A percentile compares a stretch with the other conserved stretches of the same genome.
Conservation (phyloP, 306 rosid species). For the Fragaria vesca region DNA sequence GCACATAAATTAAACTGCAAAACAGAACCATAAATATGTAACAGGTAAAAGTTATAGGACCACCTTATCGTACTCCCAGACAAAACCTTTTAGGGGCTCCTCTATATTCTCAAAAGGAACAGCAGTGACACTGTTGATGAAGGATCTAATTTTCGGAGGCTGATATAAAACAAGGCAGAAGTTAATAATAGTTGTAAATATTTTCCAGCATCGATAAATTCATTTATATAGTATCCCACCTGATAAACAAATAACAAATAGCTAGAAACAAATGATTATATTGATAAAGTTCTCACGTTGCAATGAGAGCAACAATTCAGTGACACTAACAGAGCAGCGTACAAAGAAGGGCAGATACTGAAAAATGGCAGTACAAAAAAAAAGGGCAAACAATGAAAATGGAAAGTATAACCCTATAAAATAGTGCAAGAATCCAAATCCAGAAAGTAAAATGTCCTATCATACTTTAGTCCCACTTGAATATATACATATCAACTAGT, state of each 20-base stretch:
- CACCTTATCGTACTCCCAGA: constrained; percentile 98
- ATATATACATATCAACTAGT: background rate
- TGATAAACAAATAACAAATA: background rate
- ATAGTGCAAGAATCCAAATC: background rate
- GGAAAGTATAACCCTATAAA: background rate
- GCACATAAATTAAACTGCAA: constrained; percentile 35
- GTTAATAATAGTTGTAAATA: constrained; percentile 15
- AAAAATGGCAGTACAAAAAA: background rate
- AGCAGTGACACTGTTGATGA: constrained; percentile 71
- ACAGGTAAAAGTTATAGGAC: constrained; percentile 27
- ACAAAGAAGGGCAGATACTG: background rate
- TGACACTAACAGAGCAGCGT: background rate
- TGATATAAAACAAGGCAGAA: constrained; percentile 42
- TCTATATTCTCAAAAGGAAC: constrained; percentile 88
- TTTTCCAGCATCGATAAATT: background rate
- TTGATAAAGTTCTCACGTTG: background rate
- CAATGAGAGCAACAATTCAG: background rate
- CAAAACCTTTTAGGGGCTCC: constrained; percentile 73
- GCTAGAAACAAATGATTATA: background rate
- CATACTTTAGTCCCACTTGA: background rate
- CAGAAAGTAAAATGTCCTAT: background rate
- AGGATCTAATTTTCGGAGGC: constrained; percentile 88
- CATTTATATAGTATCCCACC: background rate
- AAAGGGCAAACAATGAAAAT: background rate
- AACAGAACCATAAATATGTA: constrained; percentile 17